Base-by-base conservation (phyloP, 768 basidiomycete species). In the Kwoniella bestiolae region DNA sequence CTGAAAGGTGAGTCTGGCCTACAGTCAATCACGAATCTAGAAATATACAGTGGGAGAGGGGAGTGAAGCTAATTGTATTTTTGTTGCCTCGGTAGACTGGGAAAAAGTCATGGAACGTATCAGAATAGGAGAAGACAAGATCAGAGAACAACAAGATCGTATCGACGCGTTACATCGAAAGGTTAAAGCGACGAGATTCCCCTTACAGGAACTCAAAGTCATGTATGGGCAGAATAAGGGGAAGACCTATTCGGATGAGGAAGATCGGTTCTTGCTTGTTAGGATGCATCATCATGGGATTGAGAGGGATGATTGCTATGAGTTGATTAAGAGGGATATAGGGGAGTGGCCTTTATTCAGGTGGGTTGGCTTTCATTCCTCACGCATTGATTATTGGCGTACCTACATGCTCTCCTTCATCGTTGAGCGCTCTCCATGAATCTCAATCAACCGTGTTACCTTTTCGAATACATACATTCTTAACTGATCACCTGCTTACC, bases 171-270 rank as follows among this genome's bases (percentile, higher is more conserved):
- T 98, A 31, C 83, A 87, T 56, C 86, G 87, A 76, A 97, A 97
- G 80, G 91, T 98, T 73, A 83, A 83, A 23, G 90, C 90, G 1
- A 90, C 91, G 63, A 85, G 86, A 41, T 92, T 90, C 80, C 96
- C 96, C 1, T 93, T 98, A 89, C 95, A 98, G 79, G 94, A 96
- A 80, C 88, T 99, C 52, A 91, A 95, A 81, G 87, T 98, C 57
- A 90, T 91, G 80, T 97, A 98, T 73, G 92, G 92, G 1, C 83
- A 83, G 31, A 95, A 94, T 35, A 97, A 97, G 81, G 95, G 94
- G 65, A 97, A 97, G 76, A 90, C 93, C 5, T 99, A 95, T 81
- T 90, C 87, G 26, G 96, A 99, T 69, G 96, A 98, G 77, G 96
- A 98, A 77, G 96, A 98, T 74, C 85, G 95, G 18, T 99, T 97